Base-by-base conservation (phyloP, 768 basidiomycete species). In the Ramaria sp. region DNA sequence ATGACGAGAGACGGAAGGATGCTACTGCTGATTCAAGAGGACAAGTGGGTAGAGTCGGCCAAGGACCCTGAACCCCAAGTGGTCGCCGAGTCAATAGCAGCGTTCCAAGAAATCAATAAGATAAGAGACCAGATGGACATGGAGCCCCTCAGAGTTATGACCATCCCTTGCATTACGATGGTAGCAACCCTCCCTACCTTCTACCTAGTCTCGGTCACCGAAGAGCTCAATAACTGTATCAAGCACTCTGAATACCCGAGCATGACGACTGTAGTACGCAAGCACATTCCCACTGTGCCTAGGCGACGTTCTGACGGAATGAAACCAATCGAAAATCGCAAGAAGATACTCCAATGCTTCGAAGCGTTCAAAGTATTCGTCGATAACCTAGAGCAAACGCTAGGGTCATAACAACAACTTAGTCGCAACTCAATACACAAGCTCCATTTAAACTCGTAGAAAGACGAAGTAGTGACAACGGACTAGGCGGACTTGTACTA, bases 31-130 rank as follows among this genome's bases (percentile, higher is more conserved):
- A 48, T 65, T 6, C 62, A 66, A 48, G 64, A 63, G 50, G 64
- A 63, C 56, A 65, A 66, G 50, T 45, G 53, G 52, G 58, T 45
- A 15, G 22, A 5, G 8, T 2, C 22, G 22, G 5, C 20, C 18
- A 59, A 54, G 28, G 63, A 67, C 56, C 62, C 66, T 24, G 66
- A 67, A 59, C 61, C 66, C 55, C 66, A 66, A 55, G 60, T 67
- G 30, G 62, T 65, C 16, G 63, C 66, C 49, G 62, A 61, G 57
- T 62, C 65, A 22, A 64, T 67, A 37, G 63, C 66, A 22, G 66
- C 66, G 42, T 65, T 62, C 58, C 60, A 61, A 44, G 36, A 37
- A 16, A 37, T 8, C 36, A 37, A 37, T 16, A 37, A 16, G 36
- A 8, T 37, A 16, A 7, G 36, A 7, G 36, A 37, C 16, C 8